Percentiles rank a stretch among this genome's conserved stretches.
Evolutionary conservation across 331 rosid species (phyloP).

Genomic region (Erythrophleum ivorense): DNA sequence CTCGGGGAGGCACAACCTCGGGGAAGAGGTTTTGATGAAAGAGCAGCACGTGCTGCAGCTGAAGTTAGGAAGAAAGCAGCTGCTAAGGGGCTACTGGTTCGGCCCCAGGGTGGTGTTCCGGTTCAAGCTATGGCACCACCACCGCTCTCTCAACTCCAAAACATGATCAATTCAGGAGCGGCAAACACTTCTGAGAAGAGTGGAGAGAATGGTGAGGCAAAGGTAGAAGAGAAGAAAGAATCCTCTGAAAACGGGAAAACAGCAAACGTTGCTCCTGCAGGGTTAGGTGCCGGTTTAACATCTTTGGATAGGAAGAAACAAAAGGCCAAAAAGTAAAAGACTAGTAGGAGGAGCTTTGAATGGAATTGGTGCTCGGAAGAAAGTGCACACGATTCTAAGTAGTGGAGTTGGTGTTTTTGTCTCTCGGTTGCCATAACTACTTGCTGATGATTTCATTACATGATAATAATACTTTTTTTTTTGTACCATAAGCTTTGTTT

Average conservation of each 20-base stretch:
- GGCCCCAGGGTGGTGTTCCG: conserved; percentile 59
- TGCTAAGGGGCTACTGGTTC: conserved; percentile 66
- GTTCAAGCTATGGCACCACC: conserved; percentile 66
- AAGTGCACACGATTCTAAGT: no score
- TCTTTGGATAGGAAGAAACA: conserved; percentile 62
- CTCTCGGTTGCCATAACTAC: no score
- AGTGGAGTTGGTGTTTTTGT: no score
- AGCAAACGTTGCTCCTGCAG: conserved; percentile 65
- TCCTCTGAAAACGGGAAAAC: no score
- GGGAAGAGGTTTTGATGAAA: conserved; percentile 72
- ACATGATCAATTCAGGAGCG: conserved; percentile 58
- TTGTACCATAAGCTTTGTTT: no score
- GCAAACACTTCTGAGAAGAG: no score
- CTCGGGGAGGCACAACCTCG: conserved; percentile 61
- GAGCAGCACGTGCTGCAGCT: conserved; percentile 81
- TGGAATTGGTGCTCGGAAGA: no score
- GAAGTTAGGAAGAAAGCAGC: conserved; percentile 75
- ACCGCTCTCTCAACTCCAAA: conserved; percentile 61
- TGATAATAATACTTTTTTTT: no score
- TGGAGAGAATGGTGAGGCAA: conserved; percentile 42
- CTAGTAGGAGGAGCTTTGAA: no score
- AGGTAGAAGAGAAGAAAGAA: conserved; percentile 12
- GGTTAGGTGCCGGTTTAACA: conserved; percentile 65
- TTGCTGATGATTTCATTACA: no score
- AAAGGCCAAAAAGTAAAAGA: no score